Base-by-base conservation (phyloP, 2,329 filamentous ascomycete species). In the Fusarium temperatum region DNA sequence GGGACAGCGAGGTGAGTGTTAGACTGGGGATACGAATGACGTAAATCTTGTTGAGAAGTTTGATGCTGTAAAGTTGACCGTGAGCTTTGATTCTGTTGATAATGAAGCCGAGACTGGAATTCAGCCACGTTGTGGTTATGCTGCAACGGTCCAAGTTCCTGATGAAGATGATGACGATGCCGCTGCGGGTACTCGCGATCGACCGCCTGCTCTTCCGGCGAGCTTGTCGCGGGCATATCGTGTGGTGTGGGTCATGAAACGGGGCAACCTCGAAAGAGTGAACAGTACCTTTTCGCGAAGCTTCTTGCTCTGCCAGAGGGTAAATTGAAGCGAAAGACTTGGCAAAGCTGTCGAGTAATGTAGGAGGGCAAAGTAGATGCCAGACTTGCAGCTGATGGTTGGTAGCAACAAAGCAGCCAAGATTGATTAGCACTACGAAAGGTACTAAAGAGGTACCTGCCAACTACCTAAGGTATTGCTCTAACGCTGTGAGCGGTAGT, bases 221-320 rank as follows among this genome's bases (percentile, higher is more conserved):
- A 72, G 75, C 73, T 71, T 68, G 68, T 75, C 70, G 66, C 75
- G 64, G 68, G 64, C 76, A 78, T 78, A 51, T 69, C 66, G 75
- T 69, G 53, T 76, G 65, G 45, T 63, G 76, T 77, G 76, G 76
- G 76, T 78, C 76, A 78, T 78, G 68, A 56, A 77, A 76, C 48
- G 39, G 63, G 53, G 59, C 24, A 47, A 54, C 35, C 63, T 61
- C 42, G 60, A 45, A 56, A 61, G 57, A 63, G 38, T 57, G 59
- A 41, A 70, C 50, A 56, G 63, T 73, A 70, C 69, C 65, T 70
- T 70, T 70, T 67, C 64, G 45, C 45, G 60, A 66, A 66, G 54
- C 66, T 61, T 70, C 57, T 38, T 57, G 48, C 22, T 58, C 39
- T 60, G 51, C 53, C 58, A 72, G 63, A 55, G 71, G 63, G 44